phyloP scores from a whole-genome alignment of 108 stramenopile species.

The Craspedostauros australis region DNA sequence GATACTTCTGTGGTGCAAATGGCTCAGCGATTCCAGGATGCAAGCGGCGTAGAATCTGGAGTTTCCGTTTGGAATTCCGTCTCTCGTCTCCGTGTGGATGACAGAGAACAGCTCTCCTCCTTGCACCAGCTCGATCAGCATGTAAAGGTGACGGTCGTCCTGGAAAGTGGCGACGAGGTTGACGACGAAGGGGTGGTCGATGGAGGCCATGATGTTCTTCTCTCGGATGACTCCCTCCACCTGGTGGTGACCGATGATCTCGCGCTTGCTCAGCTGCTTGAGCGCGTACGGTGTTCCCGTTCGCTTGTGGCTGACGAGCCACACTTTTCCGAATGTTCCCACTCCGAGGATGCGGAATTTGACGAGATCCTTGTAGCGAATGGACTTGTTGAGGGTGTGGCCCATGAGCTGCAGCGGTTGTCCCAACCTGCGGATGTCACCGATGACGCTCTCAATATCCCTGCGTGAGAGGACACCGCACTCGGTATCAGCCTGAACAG shows the following conservation, averaged over 20 bases:
- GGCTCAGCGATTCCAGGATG: conserved; percentile 63
- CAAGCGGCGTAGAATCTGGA: conserved; percentile 86
- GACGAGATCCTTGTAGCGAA: conserved; percentile 66
- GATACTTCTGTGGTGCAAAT: conserved; percentile 76
- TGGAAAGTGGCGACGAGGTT: conserved; percentile 85
- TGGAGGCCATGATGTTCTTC: conserved; percentile 87
- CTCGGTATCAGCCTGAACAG: conserved; percentile 57
- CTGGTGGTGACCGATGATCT: conserved; percentile 98
- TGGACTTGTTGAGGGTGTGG: conserved; percentile 45
- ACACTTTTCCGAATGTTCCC: conserved; percentile 98
- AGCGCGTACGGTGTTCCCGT: conserved; percentile 78
- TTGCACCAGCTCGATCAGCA: conserved; percentile 90
- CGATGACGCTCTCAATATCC: conserved; percentile 72
- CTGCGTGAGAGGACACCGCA: conserved; percentile 65
- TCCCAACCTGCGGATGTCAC: conserved; percentile 60
- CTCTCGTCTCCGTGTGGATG: conserved; percentile 84
- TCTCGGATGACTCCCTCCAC: conserved; percentile 87
- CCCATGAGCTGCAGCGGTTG: conserved; percentile 36
- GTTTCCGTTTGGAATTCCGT: conserved; percentile 86
- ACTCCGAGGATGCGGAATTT: conserved; percentile 93
- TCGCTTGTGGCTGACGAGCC: conserved; percentile 92
- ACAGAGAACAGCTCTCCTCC: conserved; percentile 92
- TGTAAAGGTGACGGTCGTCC: conserved; percentile 83
- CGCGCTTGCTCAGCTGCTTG: conserved; percentile 88
- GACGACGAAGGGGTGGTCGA: conserved; percentile 92